phyloP scores from a whole-genome alignment of 2,329 filamentous ascomycete species.

The Pyricularia sp. region DNA sequence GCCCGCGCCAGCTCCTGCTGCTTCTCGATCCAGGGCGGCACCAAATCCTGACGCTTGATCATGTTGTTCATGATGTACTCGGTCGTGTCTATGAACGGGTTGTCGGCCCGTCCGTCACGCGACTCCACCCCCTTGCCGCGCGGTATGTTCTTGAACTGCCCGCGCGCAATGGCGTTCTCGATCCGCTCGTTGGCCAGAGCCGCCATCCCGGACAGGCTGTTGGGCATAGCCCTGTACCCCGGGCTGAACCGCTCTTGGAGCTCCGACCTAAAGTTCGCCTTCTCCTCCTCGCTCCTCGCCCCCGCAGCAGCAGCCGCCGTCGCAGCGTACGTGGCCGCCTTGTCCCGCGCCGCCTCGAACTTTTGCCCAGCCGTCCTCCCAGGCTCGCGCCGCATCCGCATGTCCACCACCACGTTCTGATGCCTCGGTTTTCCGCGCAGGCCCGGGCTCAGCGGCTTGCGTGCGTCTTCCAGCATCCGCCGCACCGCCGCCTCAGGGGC shows the following conservation, averaged over 20 bases:
- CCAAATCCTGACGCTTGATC: slow-evolving; percentile 90
- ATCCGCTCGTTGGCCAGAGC: slow-evolving; percentile 83
- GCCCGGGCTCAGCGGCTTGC: slow-evolving; percentile 53
- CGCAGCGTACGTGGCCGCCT: slow-evolving; percentile 41
- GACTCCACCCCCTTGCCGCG: slow-evolving; percentile 66
- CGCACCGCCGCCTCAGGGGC: slow-evolving; percentile 64
- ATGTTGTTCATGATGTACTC: slow-evolving; percentile 99
- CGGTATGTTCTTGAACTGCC: slow-evolving; percentile 78
- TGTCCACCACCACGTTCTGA: slow-evolving; percentile 38
- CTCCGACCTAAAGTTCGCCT: slow-evolving; percentile 60
- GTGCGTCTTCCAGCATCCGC: slow-evolving; percentile 76
- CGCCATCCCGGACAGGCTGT: slow-evolving; percentile 66
- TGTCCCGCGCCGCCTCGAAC: slow-evolving; percentile 46
- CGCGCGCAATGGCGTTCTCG: slow-evolving; percentile 84
- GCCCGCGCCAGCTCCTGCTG: slow-evolving; percentile 78
- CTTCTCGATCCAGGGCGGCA: slow-evolving; percentile 98
- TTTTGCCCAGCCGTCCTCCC: slow-evolving; percentile 33
- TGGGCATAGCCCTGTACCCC: slow-evolving; percentile 62
- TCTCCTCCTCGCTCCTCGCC: slow-evolving; percentile 59
- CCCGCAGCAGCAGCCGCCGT: slow-evolving; percentile 34
- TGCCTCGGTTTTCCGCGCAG: slow-evolving; percentile 36
- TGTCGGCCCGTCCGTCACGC: slow-evolving; percentile 74
- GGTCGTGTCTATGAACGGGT: slow-evolving; percentile 89
- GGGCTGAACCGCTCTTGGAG: slow-evolving; percentile 76
- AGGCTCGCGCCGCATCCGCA: slow-evolving; percentile 34